These are phyloP conservation scores for Backusella tarrabulga DNA, from an alignment of 192 early-diverging fungal species.

Conservation along the genomic window DNA sequence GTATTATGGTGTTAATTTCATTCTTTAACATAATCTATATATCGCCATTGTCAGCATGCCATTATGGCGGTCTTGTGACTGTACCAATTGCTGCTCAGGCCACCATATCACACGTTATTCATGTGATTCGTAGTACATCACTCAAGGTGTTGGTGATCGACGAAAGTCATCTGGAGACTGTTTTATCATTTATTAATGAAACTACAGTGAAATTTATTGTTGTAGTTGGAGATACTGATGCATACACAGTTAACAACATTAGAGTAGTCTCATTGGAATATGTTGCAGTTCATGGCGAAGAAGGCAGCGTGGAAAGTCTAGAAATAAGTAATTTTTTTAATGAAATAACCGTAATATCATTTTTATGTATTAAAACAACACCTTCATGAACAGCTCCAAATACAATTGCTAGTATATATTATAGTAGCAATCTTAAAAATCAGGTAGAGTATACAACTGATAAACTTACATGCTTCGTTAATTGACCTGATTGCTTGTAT, in stretches of 20 bases:
- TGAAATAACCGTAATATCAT: background rate
- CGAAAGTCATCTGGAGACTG: background rate
- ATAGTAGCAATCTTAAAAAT: slow-evolving; percentile 9
- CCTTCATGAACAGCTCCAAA: background rate
- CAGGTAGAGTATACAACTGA: background rate
- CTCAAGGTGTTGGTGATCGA: slow-evolving; percentile 8
- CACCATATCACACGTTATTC: slow-evolving; percentile 19
- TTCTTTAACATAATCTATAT: background rate
- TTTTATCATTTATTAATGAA: slow-evolving; percentile 13
- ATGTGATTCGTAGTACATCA: slow-evolving; percentile 21
- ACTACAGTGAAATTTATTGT: slow-evolving; percentile 22
- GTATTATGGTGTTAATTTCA: background rate
- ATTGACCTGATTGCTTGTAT: too few species aligned
- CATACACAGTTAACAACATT: background rate
- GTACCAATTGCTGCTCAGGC: slow-evolving; percentile 30
- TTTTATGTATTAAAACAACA: background rate
- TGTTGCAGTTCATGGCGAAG: slow-evolving; percentile 1
- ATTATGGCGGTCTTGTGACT: slow-evolving; percentile 22
- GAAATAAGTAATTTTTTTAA: background rate
- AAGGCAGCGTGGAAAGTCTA: background rate
- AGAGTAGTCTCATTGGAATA: slow-evolving; percentile 1
- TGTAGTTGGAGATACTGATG: slow-evolving; percentile 7
- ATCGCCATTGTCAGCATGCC: slow-evolving; percentile 13
- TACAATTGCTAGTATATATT: slow-evolving; percentile 8
- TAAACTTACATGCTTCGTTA: background rate